Conservation (phyloP, 257 asterid genomes). For the Solanum pennellii region DNA sequence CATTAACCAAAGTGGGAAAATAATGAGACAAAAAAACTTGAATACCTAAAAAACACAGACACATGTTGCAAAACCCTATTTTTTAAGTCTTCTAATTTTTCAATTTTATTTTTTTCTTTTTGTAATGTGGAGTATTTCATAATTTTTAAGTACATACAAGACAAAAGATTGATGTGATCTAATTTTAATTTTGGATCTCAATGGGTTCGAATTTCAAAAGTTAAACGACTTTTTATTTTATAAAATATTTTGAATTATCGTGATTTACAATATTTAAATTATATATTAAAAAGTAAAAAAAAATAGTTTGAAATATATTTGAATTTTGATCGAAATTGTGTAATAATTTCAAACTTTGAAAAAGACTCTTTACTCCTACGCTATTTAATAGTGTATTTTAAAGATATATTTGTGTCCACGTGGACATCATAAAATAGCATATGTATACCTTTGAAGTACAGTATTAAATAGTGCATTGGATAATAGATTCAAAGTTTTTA, state of each 20-base stretch:
- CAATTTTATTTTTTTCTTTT: neutral
- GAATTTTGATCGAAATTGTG: too few relatives aligned
- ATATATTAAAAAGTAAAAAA: too few relatives aligned
- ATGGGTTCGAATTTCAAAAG: neutral
- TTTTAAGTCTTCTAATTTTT: neutral
- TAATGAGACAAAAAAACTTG: neutral
- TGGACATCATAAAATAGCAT: too few relatives aligned
- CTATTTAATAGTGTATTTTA: too few relatives aligned
- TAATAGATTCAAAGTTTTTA: too few relatives aligned
- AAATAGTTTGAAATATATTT: too few relatives aligned
- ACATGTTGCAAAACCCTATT: neutral
- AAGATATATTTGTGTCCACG: too few relatives aligned
- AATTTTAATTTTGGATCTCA: neutral
- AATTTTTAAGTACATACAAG: neutral
- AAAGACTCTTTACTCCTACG: fast-evolving
- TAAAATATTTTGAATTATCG: neutral
- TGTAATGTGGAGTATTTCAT: neutral
- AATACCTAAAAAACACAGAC: neutral
- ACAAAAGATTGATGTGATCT: neutral
- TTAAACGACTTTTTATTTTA: neutral
- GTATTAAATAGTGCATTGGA: too few relatives aligned
- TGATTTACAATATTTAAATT: neutral
- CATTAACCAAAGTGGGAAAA: neutral
- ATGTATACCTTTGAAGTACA: too few relatives aligned
- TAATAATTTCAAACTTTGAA: too few relatives aligned